A percentile compares a stretch with the other conserved stretches of the same genome.
Evolutionary conservation across 2,329 filamentous ascomycete genomes (phyloP).

Genomic region (Aspergillus pseudoviridinutans): DNA sequence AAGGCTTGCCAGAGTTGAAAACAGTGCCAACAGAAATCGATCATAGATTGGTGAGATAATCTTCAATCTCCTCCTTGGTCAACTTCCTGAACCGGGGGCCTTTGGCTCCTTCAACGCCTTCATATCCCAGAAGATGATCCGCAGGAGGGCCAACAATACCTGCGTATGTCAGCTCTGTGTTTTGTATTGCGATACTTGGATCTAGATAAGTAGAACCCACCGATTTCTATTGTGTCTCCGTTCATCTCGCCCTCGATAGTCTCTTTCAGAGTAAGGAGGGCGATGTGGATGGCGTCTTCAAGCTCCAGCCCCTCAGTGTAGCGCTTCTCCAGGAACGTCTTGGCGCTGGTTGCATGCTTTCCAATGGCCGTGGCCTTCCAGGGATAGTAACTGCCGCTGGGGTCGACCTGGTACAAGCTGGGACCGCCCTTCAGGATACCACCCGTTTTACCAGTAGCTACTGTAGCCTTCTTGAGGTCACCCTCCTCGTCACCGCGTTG

Average conservation of each 20-base stretch:
- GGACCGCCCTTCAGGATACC: constrained; percentile 94
- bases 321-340: constrained; percentile 98
- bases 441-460: constrained; percentile 73
- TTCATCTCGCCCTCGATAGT: constrained; percentile 99
- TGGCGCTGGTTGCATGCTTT: constrained; percentile 96
- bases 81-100: constrained; percentile 59
- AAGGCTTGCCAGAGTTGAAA: constrained; percentile 16
- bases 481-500: constrained; percentile 52
- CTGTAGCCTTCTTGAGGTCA: constrained; percentile 60
- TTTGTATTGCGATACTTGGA: neutral
- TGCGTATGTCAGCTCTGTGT: constrained; percentile 33
- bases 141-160: constrained; percentile 94
- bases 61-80: constrained; percentile 96
- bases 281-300: constrained; percentile 98
- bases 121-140: constrained; percentile 84
- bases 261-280: constrained; percentile 94
- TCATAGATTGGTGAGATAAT: constrained; percentile 98
- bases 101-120: constrained; percentile 40
- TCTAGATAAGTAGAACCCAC: constrained; percentile 48
- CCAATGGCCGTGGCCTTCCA: constrained; percentile 99
- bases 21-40: constrained; percentile 16
- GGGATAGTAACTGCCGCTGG: constrained; percentile 97
- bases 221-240: constrained; percentile 96
- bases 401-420: constrained; percentile 97
- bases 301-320: constrained; percentile 96